Evolutionary conservation across 305 asterid genomes (phyloP), one percentile per base, ranked within the genome.

Genomic region (Rubia balearica): DNA sequence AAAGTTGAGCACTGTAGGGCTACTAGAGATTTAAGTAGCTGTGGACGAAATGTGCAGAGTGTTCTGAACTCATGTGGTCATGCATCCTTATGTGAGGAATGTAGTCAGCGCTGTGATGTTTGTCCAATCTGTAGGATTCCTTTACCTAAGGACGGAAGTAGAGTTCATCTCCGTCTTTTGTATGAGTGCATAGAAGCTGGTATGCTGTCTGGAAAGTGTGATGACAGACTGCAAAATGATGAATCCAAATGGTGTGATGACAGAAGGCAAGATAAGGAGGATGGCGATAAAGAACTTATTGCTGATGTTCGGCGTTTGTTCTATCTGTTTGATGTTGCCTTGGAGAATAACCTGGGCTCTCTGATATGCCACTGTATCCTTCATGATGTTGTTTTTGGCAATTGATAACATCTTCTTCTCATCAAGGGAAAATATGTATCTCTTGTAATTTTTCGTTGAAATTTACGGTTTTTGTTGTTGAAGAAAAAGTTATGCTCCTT

Each of bases 351-450:
- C 81, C 82, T 95, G 60, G 90, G 81, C 73, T 86, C 91, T 80
- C 84, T 95, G 40, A 85, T 95, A 77, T 91, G 98, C 81, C 99
- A 95, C 65, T 95, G 99, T 94, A 94, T 94, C 99, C 97, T 59
- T 66, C 48, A 45, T 68, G 48, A 62, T 79, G 53, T 53, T 70
- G 71, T 48, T 82, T 78, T 49, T 67, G 40, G 9, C 80, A 11
- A 61, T 41, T 64, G 66, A 3, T 22, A 56, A 19, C 3, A n/a
- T 22, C 60, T 64, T 22, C 40, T 68, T 69, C 59, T 69, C n/a
- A n/a, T 33, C 10, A 55, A 64, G 21, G 11, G 40, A 36, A 24
- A 41, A 55, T 45, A 43, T 14, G 12, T 55, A 22, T 30, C 56
- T 68, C 53, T 65, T 57, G 17, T 66, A 49, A 14, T 65, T 30